Base-by-base conservation (phyloP, 2,329 filamentous ascomycete genomes). In the Colletotrichum truncatum region DNA sequence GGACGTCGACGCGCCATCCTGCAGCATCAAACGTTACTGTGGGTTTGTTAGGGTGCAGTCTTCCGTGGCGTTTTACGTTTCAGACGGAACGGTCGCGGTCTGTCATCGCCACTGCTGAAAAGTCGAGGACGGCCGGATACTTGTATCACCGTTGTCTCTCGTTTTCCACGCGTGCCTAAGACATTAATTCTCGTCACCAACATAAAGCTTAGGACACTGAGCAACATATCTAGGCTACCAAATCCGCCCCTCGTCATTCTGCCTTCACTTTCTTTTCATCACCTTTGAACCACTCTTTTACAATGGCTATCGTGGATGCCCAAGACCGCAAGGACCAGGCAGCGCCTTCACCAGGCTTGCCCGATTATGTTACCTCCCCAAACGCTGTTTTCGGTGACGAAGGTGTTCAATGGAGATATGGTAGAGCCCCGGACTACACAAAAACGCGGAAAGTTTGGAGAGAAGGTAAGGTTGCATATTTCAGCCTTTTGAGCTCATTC, bases 371-470 rank as follows among this genome's bases (percentile, higher is more conserved):
- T 21, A 65, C 49, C 2, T 54, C 62, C 2, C 62, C 62, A 8
- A 65, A 65, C 48, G 62, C 62, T 7, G 62, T 65, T 10, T 65
- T 65, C n/a, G 16, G 26, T 10, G 62, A 65, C 9, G 26, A 65
- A 30, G 49, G 62, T 3, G 62, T 65, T 6, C 56, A 62, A 8
- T 65, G 62, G 62, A 38, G 62, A 25, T 65, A 65, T 34, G 62
- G 62, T 6, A 61, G 62, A 36, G 34, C 62, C 11, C 89, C 89
- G 1, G 88, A 91, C 72, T 91, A 91, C 74, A 82, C 81, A 36
- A 89, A 88, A 72, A 91, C 89, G 2, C 81, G 89, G 36, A 82
- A 84, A 62, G 81, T 87, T 43, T 91, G 82, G 73, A 78, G 80
- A 67, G 80, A 88, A 71, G 87, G 89, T 90, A 74, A 76, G 84